Base-by-base conservation (phyloP, 73 alveolate species). In the Paramecium tetraurelia region DNA sequence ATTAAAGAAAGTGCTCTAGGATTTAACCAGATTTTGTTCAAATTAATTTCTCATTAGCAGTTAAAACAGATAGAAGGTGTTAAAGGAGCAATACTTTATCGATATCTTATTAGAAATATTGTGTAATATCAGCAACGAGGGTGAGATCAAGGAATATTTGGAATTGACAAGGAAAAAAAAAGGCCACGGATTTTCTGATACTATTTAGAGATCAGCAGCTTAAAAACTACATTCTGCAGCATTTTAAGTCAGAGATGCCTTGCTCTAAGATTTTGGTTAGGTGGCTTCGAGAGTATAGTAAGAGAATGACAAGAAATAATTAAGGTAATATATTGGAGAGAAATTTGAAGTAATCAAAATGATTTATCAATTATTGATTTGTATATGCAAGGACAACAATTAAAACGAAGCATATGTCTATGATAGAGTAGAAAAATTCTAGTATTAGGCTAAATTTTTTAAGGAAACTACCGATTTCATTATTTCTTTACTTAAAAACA, bases 381-480 rank as follows among this genome's bases (percentile, higher is more conserved):
- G 71, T 21, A 83, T 89, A 18, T 63, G 86, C n/a, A 89, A 89
- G 63, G 90, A 89, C 22, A 89, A 89, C 24, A 63, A 77, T 70
- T 59, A 89, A 70, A 89, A 89, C 29, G 89, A 63, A 27, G 50
- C 24, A 40, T 70, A 44, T 27, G 88, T 89, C 8, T 89, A 89
- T 33, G 29, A 72, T n/a, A 89, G 75, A 50, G 83, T 89, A 41
- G 76, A 38, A 2, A 70, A 43, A 70, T 89, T 89, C 38, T 70
- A 89, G 29, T 70, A 89, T 71, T 83, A 89, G n/a, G 94, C 94
- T 5, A 83, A 77, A n/a, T 89, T 70, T 89, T 70, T 89, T 27
- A 71, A 89, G 16, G 94, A 89, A 29, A 83, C 94, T 29, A 83
- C 94, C 2, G 94, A 89, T 71, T 89, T 89, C 36, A 83, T 89